These are phyloP conservation scores for Microbotryum lychnidis-dioicae DNA, from an alignment of 1,284 basidiomycete genomes.

Conservation along the genomic window DNA sequence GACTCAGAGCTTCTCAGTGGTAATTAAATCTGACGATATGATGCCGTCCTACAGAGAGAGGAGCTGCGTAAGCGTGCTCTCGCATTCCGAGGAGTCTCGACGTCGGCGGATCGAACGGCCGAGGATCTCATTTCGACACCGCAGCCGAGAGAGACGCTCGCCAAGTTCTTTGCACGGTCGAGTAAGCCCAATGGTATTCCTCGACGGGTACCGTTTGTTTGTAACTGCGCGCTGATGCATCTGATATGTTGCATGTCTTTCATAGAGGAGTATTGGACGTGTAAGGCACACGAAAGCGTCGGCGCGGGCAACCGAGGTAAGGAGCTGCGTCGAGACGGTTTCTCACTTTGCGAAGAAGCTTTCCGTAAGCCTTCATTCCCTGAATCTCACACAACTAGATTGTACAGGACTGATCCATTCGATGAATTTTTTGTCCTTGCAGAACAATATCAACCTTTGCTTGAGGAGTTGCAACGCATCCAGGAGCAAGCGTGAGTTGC, in stretches of 20 bases:
- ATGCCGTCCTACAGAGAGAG: constrained; percentile 13
- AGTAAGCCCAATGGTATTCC: constrained; percentile 43
- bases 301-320: constrained; percentile 66
- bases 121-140: constrained; percentile 76
- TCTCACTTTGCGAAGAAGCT: constrained; percentile 58
- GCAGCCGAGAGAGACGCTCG: constrained; percentile 76
- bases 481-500: constrained; percentile 55
- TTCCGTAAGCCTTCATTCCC: constrained; percentile 49
- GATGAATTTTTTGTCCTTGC: not conserved
- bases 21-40: too few species aligned
- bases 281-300: constrained; percentile 52
- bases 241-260: not conserved
- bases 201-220: not conserved
- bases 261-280: constrained; percentile 70
- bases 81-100: constrained; percentile 64
- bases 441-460: constrained; percentile 66
- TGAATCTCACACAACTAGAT: not conserved
- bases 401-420: constrained; percentile 17
- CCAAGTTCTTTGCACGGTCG: constrained; percentile 74
- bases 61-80: constrained; percentile 57
- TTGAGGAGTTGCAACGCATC: constrained; percentile 75
- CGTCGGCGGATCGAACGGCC: constrained; percentile 49
- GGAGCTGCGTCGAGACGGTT: constrained; percentile 66
- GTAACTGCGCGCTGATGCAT: not conserved
- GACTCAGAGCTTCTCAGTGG: not conserved